Evolutionary conservation across 768 basidiomycete species (phyloP).

Genomic region (Lyophyllum atratum): DNA sequence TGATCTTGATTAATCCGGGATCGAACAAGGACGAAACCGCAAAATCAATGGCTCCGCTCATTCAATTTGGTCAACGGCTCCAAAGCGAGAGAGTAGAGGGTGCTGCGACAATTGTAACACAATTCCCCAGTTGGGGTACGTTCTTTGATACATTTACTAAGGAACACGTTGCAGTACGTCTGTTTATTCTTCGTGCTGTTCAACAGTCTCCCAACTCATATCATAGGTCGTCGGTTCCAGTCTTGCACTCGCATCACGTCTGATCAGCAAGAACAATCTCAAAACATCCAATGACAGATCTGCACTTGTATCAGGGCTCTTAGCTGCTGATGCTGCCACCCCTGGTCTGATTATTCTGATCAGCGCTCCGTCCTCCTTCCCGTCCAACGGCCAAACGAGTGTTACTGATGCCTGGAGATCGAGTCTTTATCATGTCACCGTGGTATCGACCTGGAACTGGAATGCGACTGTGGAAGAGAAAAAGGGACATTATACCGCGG

Average conservation of each 20-base stretch:
- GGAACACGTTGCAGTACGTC: slow-evolving; percentile 39
- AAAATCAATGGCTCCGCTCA: slow-evolving; percentile 41
- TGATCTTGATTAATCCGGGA: slow-evolving; percentile 47
- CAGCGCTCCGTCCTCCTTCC: slow-evolving; percentile 37
- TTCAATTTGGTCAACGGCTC: slow-evolving; percentile 34
- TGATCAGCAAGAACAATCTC: slow-evolving; percentile 43
- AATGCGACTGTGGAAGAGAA: slow-evolving; percentile 42
- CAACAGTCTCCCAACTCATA: slow-evolving; percentile 2
- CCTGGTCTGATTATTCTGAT: slow-evolving; percentile 45
- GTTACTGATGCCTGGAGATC: slow-evolving; percentile 46
- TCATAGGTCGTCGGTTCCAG: slow-evolving; percentile 40
- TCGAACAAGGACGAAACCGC: slow-evolving; percentile 36
- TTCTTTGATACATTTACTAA: slow-evolving; percentile 42
- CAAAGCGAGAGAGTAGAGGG: slow-evolving; percentile 25
- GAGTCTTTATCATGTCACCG: slow-evolving; percentile 48
- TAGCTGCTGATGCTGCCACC: slow-evolving; percentile 35
- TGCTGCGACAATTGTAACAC: slow-evolving; percentile 30
- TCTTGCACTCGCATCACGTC: slow-evolving; percentile 44
- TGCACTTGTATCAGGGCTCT: slow-evolving; percentile 36
- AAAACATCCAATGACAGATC: slow-evolving; percentile 27
- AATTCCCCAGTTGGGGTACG: slow-evolving; percentile 42
- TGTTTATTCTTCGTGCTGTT: neutral
- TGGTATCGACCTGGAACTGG: slow-evolving; percentile 45
- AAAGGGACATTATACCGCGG: slow-evolving; percentile 29
- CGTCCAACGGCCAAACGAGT: slow-evolving; percentile 37